phyloP scores from a whole-genome alignment of 2,329 filamentous ascomycete species.

The Calonectria multiphialidica region DNA sequence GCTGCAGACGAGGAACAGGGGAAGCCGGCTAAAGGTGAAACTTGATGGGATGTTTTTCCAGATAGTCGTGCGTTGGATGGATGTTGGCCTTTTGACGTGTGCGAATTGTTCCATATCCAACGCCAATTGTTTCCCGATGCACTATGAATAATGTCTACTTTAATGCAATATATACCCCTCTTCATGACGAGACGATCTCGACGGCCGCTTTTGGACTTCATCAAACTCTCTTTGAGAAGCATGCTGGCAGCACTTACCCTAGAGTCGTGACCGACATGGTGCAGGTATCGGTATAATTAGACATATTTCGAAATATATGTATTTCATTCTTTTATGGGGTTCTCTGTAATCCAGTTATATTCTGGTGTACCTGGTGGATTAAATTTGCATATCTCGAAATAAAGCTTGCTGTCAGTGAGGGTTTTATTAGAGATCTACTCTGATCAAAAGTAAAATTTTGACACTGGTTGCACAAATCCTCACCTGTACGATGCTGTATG shows the following conservation, averaged over 20 bases:
- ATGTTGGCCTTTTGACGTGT: not conserved
- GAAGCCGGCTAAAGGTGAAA: not conserved
- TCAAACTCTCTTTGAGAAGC: not conserved
- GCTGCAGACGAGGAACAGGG: not conserved
- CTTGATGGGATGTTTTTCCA: not conserved
- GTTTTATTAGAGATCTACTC: no score
- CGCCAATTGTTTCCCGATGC: not conserved
- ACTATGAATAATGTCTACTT: not conserved
- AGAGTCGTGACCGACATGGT: not conserved
- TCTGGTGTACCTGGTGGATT: no score
- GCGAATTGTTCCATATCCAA: not conserved
- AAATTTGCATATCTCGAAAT: no score
- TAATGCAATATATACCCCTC: not conserved
- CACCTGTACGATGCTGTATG: no score
- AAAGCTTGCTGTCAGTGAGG: no score
- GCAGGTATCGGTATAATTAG: not conserved
- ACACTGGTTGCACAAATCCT: no score
- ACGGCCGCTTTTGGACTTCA: not conserved
- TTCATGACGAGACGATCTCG: not conserved
- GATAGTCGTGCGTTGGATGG: not conserved
- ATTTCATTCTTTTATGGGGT: no score
- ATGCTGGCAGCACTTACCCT: not conserved
- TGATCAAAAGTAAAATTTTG: no score
- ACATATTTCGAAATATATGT: no score
- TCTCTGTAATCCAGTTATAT: no score